Percentiles rank a stretch among this genome's conserved stretches.
Evolutionary conservation across 257 asterid genomes (phyloP).

Genomic region (Haberlea rhodopensis): DNA sequence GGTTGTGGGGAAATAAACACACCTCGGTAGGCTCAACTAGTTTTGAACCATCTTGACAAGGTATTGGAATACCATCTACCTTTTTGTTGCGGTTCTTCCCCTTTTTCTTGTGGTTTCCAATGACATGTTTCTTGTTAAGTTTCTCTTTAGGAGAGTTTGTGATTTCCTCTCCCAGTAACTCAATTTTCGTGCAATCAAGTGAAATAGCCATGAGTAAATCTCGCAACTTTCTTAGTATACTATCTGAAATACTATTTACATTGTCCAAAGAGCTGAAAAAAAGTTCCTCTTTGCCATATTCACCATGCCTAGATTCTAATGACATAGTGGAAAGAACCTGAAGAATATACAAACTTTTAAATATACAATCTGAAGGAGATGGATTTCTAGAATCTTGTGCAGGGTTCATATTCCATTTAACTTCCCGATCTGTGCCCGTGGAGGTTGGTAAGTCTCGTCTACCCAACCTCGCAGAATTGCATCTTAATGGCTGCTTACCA

Average conservation of each 20-base stretch:
- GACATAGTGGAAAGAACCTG: constrained; percentile 57
- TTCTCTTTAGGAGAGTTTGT: constrained; percentile 39
- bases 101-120: constrained; percentile 66
- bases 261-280: constrained; percentile 78
- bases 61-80: constrained; percentile 47
- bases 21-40: constrained; percentile 51
- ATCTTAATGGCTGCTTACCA: constrained; percentile 33
- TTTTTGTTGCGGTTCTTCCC: constrained; percentile 69
- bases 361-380: constrained; percentile 41
- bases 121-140: constrained; percentile 54
- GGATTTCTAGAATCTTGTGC: constrained; percentile 39
- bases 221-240: constrained; percentile 68
- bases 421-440: constrained; percentile 35
- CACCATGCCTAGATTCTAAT: constrained; percentile 48
- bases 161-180: constrained; percentile 74
- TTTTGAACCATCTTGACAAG: constrained; percentile 44
- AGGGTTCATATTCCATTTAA: constrained; percentile 27
- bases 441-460: constrained; percentile 30
- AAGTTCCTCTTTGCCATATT: constrained; percentile 47
- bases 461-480: constrained; percentile 33
- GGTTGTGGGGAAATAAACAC: constrained; percentile 21
- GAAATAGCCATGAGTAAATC: constrained; percentile 78
- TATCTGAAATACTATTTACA: constrained; percentile 71
- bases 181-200: constrained; percentile 85
- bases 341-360: constrained; percentile 66